These are phyloP conservation scores for Hymenoscyphus fructigenus DNA, from an alignment of 2,329 filamentous ascomycete genomes.

Conservation along the genomic window DNA sequence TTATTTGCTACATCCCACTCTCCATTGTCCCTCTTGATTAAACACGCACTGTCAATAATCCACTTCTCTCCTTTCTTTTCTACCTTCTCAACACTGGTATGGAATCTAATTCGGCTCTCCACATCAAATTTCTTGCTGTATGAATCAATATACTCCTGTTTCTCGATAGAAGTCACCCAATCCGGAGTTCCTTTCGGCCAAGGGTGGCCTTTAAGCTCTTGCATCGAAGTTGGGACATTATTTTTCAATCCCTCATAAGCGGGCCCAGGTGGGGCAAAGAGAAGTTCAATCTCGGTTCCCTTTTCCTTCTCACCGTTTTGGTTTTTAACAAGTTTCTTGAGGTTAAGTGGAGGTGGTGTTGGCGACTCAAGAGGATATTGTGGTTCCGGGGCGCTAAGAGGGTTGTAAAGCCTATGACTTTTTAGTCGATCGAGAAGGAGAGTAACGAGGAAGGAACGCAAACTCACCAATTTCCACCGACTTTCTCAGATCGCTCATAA, in stretches of 20 bases:
- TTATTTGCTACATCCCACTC: conserved; percentile 11
- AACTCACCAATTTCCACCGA: conserved; percentile 55
- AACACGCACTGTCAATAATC: conserved; percentile 13
- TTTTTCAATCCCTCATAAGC: conserved; percentile 31
- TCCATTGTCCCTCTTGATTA: conserved; percentile 18
- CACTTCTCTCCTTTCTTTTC: conserved; percentile 26
- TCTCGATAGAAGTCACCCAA: conserved; percentile 28
- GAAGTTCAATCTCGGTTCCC: conserved; percentile 19
- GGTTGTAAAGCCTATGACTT: conserved; percentile 22
- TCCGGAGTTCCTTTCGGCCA: conserved; percentile 30
- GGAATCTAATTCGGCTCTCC: conserved; percentile 23
- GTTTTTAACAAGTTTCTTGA: not conserved
- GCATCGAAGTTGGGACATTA: conserved; percentile 30
- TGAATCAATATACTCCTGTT: conserved; percentile 26
- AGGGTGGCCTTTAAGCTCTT: conserved; percentile 26
- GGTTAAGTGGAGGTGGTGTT: not conserved
- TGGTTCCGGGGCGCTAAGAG: conserved; percentile 27
- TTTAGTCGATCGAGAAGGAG: conserved; percentile 27
- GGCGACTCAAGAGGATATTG: conserved; percentile 17
- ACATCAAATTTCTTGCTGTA: conserved; percentile 24
- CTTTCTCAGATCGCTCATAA: conserved; percentile 51
- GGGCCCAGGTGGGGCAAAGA: conserved; percentile 31
- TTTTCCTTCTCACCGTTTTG: not conserved
- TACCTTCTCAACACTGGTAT: conserved; percentile 29
- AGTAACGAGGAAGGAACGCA: not conserved